phyloP scores from a whole-genome alignment of 108 stramenopile species.

The Cyclotella distinguenda region DNA sequence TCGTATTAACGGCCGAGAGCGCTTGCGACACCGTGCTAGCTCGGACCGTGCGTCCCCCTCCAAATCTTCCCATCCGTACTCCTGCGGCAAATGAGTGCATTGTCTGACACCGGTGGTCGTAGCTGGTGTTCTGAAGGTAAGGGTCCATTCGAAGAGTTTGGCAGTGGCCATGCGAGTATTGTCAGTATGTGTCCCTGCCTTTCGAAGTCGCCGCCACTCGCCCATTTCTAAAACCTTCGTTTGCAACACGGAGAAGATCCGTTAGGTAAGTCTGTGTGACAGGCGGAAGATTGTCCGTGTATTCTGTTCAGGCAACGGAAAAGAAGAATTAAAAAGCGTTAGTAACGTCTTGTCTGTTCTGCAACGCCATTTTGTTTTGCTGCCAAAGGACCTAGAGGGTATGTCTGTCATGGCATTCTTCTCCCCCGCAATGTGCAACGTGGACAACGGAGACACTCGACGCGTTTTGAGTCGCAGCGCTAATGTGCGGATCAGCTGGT shows the following conservation, averaged over 20 bases:
- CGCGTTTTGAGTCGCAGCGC: too few relatives aligned
- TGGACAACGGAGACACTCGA: too few relatives aligned
- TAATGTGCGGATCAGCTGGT: too few relatives aligned
- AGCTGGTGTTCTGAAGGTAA: slow-evolving; percentile 1
- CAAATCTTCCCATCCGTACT: background rate
- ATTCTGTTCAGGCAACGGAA: too few relatives aligned
- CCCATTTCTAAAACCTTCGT: background rate
- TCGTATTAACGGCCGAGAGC: slow-evolving; percentile 21
- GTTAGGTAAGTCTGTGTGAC: too few relatives aligned
- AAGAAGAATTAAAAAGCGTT: too few relatives aligned
- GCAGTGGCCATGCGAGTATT: background rate
- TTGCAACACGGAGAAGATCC: slow-evolving; percentile 4
- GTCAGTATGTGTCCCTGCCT: background rate
- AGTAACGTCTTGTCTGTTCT: too few relatives aligned
- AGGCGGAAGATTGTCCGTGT: too few relatives aligned
- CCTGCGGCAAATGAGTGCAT: slow-evolving; percentile 5
- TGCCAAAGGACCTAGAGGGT: too few relatives aligned
- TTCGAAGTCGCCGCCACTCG: slow-evolving; percentile 11
- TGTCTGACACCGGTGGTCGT: background rate
- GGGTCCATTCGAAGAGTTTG: slow-evolving; percentile 3
- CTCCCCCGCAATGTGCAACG: too few relatives aligned
- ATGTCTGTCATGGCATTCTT: too few relatives aligned
- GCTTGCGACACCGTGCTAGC: slow-evolving; percentile 7
- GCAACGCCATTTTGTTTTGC: too few relatives aligned
- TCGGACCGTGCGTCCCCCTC: background rate